These are phyloP conservation scores for Geranomyces michiganensis DNA, from an alignment of 192 early-diverging fungal species.

Conservation along the genomic window DNA sequence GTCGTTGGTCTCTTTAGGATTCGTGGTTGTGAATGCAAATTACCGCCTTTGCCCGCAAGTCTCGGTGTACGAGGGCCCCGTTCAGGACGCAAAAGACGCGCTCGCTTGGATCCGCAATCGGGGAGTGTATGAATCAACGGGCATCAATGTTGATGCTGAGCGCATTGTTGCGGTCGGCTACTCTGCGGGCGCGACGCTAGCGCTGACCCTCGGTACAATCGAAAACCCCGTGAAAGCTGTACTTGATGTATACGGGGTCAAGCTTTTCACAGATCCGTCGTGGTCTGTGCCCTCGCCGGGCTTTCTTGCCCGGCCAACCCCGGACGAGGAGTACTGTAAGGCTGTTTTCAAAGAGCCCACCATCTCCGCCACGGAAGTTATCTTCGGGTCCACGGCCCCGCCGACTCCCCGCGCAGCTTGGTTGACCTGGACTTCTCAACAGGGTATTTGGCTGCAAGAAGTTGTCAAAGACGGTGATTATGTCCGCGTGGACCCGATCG, in stretches of 20 bases:
- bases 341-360: constrained; percentile 1
- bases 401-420: constrained; percentile 11
- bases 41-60: constrained; percentile 29
- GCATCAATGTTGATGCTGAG: background rate
- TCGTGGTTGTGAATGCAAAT: constrained; percentile 21
- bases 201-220: constrained; percentile 13
- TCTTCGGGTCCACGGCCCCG: background rate
- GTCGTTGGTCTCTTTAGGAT: constrained; percentile 1
- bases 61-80: constrained; percentile 11
- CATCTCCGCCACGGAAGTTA: background rate
- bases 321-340: background rate
- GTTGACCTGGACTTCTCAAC: constrained; percentile 6
- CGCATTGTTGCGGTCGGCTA: constrained; percentile 7
- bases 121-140: background rate
- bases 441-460: constrained; percentile 8
- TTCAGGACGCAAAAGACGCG: constrained; percentile 15
- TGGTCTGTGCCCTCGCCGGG: constrained; percentile 10
- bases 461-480: constrained; percentile 15
- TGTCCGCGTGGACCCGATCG: constrained; percentile 18
- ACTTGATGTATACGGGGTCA: constrained; percentile 20
- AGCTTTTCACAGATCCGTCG: constrained; percentile 8
- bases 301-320: background rate
- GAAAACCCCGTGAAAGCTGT: constrained; percentile 2
- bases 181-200: constrained; percentile 7
- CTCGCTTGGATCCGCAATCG: constrained; percentile 2